Conservation (phyloP, 2,329 filamentous ascomycete genomes). For the Nothopassalora personata region DNA sequence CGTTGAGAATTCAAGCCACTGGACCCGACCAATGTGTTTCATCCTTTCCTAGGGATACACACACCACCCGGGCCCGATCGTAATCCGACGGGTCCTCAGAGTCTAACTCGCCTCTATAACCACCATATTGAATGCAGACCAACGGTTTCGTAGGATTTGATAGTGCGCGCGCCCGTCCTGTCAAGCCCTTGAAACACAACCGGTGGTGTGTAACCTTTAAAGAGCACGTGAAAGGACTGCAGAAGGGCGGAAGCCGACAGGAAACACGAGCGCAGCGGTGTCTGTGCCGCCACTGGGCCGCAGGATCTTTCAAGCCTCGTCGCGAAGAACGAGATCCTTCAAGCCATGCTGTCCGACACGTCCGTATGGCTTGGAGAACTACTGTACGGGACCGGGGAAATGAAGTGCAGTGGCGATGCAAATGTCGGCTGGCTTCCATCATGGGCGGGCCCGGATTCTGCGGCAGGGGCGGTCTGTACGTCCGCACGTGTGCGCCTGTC, state of each 20-base stretch:
- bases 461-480: neutral
- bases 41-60: neutral
- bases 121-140: too few relatives aligned
- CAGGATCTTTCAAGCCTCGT: neutral
- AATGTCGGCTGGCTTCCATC: neutral
- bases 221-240: neutral
- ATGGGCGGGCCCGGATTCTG: neutral
- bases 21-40: neutral
- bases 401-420: neutral
- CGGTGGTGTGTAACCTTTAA: neutral
- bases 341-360: neutral
- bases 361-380: neutral
- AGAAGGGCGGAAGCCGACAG: neutral
- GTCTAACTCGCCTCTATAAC: too few relatives aligned
- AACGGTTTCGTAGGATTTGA: too few relatives aligned
- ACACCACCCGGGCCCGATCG: too few relatives aligned
- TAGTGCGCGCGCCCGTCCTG: too few relatives aligned
- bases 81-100: too few relatives aligned
- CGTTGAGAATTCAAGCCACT: neutral
- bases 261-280: neutral
- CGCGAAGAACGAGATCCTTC: neutral
- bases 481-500: neutral
- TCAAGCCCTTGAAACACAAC: too few relatives aligned
- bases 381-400: neutral
- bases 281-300: neutral